Percentiles rank a stretch among this genome's conserved stretches.
Conservation (phyloP, 2,329 filamentous ascomycete species). For the Penicillium rolfsii region DNA sequence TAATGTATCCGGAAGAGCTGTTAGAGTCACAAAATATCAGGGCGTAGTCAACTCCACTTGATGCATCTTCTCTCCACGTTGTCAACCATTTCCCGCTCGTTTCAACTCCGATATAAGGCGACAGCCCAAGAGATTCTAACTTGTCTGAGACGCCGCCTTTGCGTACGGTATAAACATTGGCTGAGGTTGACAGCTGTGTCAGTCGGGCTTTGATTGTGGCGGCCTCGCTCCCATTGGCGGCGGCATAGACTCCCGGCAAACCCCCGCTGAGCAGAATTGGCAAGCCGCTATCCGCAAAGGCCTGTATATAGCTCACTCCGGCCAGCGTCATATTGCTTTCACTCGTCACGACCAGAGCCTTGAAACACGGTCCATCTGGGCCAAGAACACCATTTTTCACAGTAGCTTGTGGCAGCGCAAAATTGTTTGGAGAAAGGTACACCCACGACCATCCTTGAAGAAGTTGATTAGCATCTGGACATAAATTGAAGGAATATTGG, state of each 20-base stretch:
- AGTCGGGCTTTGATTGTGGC: not conserved
- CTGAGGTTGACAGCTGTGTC: not conserved
- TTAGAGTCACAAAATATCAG: not conserved
- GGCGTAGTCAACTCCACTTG: not conserved
- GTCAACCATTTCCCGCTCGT: not conserved
- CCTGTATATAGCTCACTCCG: conserved; percentile 19
- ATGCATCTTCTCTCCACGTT: not conserved
- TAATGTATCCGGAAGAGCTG: not conserved
- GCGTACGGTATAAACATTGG: not conserved
- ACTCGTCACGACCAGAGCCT: conserved; percentile 46
- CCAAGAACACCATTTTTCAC: conserved; percentile 46
- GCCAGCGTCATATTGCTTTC: conserved; percentile 44
- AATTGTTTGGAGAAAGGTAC: not conserved
- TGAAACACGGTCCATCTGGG: conserved; percentile 46
- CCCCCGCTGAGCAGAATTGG: not conserved
- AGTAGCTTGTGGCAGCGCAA: conserved; percentile 43
- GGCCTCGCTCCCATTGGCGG: not conserved
- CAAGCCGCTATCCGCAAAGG: not conserved
- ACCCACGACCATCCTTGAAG: not conserved
- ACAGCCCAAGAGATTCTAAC: not conserved
- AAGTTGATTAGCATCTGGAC: not conserved
- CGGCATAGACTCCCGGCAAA: not conserved
- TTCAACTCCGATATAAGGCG: not conserved
- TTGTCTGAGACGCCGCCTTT: not conserved
- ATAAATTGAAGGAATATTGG: not conserved